phyloP scores from a whole-genome alignment of 257 asterid species.

The Capsicum pubescens region DNA sequence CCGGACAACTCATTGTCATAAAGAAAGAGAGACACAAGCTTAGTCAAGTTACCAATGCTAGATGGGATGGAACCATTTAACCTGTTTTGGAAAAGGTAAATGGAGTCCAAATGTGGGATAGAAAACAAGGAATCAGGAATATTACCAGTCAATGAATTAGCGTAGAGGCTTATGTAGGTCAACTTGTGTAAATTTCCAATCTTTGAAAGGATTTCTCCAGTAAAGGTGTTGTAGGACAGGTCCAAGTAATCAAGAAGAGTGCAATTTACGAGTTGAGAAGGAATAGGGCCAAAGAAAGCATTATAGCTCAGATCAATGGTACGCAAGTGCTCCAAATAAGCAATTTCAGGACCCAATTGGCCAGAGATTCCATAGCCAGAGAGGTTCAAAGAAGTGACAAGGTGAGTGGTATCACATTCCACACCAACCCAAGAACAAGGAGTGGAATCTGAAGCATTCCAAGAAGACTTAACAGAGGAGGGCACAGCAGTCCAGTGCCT shows the following conservation, averaged over 20 bases:
- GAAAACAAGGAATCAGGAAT: conserved; percentile 66
- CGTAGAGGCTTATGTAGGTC: conserved; percentile 45
- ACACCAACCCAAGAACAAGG: conserved; percentile 91
- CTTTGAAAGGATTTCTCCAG: conserved; percentile 62
- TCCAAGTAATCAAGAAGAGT: conserved; percentile 55
- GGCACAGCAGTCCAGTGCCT: conserved; percentile 68
- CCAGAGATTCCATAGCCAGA: conserved; percentile 65
- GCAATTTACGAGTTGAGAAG: conserved; percentile 52
- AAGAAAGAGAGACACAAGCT: conserved; percentile 47
- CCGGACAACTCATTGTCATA: conserved; percentile 56
- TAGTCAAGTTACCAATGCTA: conserved; percentile 53
- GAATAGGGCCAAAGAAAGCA: conserved; percentile 61
- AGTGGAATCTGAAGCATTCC: conserved; percentile 80
- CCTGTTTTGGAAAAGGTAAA: conserved; percentile 55
- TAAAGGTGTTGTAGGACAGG: conserved; percentile 54
- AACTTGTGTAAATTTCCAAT: conserved; percentile 58
- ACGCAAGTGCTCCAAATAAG: conserved; percentile 50
- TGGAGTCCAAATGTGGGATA: conserved; percentile 47
- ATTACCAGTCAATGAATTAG: conserved; percentile 57
- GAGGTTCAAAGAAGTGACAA: conserved; percentile 54
- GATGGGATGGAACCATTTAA: conserved; percentile 72
- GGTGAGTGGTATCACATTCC: conserved; percentile 46
- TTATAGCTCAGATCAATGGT: conserved; percentile 52
- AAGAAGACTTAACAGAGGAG: conserved; percentile 51
- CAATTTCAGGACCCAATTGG: conserved; percentile 65